Evolutionary conservation across 1,139 yeast species (phyloP).

Genomic region (Blastobotrys indianensis): DNA sequence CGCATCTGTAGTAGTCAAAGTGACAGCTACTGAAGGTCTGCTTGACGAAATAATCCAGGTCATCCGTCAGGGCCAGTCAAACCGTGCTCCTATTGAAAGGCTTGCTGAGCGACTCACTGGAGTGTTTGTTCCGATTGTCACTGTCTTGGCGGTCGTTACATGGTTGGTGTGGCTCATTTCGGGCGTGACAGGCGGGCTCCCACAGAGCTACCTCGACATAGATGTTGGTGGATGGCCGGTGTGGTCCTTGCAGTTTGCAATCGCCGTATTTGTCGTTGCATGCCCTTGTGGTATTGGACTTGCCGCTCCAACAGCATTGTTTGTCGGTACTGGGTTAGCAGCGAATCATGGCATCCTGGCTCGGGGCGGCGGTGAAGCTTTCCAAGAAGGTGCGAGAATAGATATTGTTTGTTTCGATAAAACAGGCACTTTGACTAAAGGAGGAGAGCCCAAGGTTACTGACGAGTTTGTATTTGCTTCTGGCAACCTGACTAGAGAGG

Average conservation of each 20-base stretch:
- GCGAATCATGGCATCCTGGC: slow-evolving; percentile 74
- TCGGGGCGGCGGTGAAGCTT: slow-evolving; percentile 77
- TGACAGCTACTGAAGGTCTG: slow-evolving; percentile 57
- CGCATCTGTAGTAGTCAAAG: slow-evolving; percentile 47
- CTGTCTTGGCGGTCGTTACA: slow-evolving; percentile 52
- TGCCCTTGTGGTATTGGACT: slow-evolving; percentile 91
- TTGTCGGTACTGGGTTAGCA: slow-evolving; percentile 86
- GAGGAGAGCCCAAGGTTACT: slow-evolving; percentile 48
- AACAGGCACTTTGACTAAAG: slow-evolving; percentile 68
- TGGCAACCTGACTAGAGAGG: slow-evolving; percentile 13
- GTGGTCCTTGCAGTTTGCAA: slow-evolving; percentile 73
- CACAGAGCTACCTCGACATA: slow-evolving; percentile 50
- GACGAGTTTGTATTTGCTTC: slow-evolving; percentile 37
- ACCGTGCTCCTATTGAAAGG: slow-evolving; percentile 70
- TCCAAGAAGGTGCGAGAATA: slow-evolving; percentile 65
- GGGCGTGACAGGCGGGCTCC: slow-evolving; percentile 52
- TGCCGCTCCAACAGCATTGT: slow-evolving; percentile 88
- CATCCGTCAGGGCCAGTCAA: slow-evolving; percentile 68
- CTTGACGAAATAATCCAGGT: slow-evolving; percentile 64
- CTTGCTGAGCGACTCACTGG: slow-evolving; percentile 67
- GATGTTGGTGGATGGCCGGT: slow-evolving; percentile 71
- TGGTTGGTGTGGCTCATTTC: slow-evolving; percentile 65
- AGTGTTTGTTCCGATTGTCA: slow-evolving; percentile 65
- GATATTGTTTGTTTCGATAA: slow-evolving; percentile 70
- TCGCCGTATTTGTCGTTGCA: slow-evolving; percentile 79